These are phyloP conservation scores for Trichomonas gallinae DNA, from an alignment of 208 protist genomes.

Conservation along the genomic window DNA sequence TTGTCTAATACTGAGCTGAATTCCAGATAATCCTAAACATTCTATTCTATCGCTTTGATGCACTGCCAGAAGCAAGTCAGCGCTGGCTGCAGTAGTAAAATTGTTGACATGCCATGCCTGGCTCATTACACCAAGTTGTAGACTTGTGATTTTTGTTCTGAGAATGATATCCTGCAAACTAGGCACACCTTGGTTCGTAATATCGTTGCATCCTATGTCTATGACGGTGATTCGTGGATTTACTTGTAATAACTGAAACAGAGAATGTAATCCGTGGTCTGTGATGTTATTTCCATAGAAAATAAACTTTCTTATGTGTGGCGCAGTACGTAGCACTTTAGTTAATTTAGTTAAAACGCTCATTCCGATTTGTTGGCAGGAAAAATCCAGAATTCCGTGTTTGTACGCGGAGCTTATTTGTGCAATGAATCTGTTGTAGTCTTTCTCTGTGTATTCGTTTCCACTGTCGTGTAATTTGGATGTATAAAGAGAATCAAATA, in stretches of 20 bases:
- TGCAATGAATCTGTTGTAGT: neutral
- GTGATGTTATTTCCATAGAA: neutral
- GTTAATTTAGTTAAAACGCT: neutral
- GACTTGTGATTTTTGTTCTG: neutral
- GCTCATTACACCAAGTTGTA: neutral
- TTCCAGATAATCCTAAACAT: neutral
- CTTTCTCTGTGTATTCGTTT: neutral
- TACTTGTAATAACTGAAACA: neutral
- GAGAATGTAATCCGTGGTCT: neutral
- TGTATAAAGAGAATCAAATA: neutral
- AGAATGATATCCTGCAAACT: neutral
- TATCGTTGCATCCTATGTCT: neutral
- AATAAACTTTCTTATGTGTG: neutral
- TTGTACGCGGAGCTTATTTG: neutral
- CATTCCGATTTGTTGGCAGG: neutral
- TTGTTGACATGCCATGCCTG: neutral
- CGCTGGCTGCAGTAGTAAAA: neutral
- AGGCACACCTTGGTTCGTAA: neutral
- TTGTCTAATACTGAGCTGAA: neutral
- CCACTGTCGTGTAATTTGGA: neutral
- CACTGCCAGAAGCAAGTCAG: neutral
- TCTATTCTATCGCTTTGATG: neutral
- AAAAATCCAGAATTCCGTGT: neutral
- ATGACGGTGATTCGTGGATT: neutral
- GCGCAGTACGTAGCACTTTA: neutral